Evolutionary conservation across 202 grass and related monocot genomes (phyloP), one percentile per base, ranked within the genome.

Genomic region (Carex arenaria): DNA sequence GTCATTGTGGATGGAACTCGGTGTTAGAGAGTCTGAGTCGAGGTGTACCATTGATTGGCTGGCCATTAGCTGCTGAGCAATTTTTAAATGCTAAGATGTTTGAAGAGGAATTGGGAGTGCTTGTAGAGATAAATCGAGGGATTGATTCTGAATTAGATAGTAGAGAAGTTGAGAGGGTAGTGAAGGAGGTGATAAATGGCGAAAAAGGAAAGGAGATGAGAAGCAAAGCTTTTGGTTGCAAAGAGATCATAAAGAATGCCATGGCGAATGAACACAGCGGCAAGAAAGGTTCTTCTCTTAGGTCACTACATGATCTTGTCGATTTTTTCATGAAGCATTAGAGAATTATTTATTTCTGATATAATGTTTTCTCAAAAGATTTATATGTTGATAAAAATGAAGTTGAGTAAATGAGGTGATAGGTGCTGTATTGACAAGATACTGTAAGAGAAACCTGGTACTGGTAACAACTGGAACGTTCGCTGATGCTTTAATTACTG

Each of bases 41-140:
- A 19, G 82, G 76, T 1, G 56, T 80, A 13, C 87, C 74, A 0
- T 73, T 88, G 19, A 54, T 93, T 3, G 88, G 74, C 8, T 93
- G 86, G 91, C 84, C 91, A 0, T 55, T 90, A 28, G 5, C 13
- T 0, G 85, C 13, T 0, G 88, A 90, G 15, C 88, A 90, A 55
- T 86, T 89, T 20, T 89, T 63, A 59, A 93, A 90, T 62, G 76
- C 62, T 6, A 85, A 85, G 64, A 73, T 87, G 65, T 55, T 90
- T 59, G 67, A 18, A 61, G 84, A 87, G 69, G 84, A 93, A 60
- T 80, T 75, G 83, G 83, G 92, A 1, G 85, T 88, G 53, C 86
- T 87, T 56, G 64, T 85, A 32, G 92, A 94, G 70, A 34, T 91
- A 61, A 84, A 83, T 40, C 77, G 92, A 49, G 89, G 83, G 67